Evolutionary conservation across 768 basidiomycete species (phyloP).

Genomic region (Tulasnella sp.): DNA sequence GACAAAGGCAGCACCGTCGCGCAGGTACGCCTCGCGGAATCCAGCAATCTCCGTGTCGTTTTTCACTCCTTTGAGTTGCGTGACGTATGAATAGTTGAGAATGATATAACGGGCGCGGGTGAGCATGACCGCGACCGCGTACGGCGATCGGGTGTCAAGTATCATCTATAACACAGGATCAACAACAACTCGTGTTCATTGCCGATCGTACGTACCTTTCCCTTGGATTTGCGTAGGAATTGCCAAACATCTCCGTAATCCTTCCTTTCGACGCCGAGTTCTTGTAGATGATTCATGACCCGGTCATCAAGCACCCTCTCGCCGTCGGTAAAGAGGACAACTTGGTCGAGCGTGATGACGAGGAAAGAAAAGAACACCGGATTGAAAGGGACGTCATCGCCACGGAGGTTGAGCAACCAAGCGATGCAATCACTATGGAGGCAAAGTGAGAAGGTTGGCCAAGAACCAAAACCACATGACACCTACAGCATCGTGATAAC

Average conservation of each 20-base stretch:
- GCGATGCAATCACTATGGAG: slow-evolving; percentile 65
- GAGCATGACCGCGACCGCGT: slow-evolving; percentile 74
- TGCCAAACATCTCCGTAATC: slow-evolving; percentile 72
- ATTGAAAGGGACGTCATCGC: slow-evolving; percentile 80
- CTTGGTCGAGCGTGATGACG: slow-evolving; percentile 48
- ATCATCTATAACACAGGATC: slow-evolving; percentile 34
- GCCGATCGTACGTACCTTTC: slow-evolving; percentile 41
- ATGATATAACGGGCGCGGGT: slow-evolving; percentile 72
- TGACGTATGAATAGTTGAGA: slow-evolving; percentile 47
- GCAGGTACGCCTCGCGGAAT: slow-evolving; percentile 66
- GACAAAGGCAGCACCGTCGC: slow-evolving; percentile 79
- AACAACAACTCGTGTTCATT: neutral
- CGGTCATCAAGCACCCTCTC: slow-evolving; percentile 51
- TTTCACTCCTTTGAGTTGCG: slow-evolving; percentile 76
- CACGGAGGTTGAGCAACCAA: slow-evolving; percentile 79
- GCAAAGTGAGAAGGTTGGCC: slow-evolving; percentile 40
- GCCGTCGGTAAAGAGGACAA: slow-evolving; percentile 61
- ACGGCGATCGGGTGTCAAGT: slow-evolving; percentile 61
- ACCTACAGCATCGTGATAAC: slow-evolving; percentile 5
- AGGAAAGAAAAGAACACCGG: slow-evolving; percentile 86
- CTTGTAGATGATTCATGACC: slow-evolving; percentile 40
- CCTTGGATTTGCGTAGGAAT: slow-evolving; percentile 57
- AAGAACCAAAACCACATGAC: neutral
- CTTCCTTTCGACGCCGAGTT: slow-evolving; percentile 42
- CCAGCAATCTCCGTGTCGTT: slow-evolving; percentile 78